These are phyloP conservation scores for Calycina marina DNA, from an alignment of 2,329 filamentous ascomycete species.

Conservation along the genomic window DNA sequence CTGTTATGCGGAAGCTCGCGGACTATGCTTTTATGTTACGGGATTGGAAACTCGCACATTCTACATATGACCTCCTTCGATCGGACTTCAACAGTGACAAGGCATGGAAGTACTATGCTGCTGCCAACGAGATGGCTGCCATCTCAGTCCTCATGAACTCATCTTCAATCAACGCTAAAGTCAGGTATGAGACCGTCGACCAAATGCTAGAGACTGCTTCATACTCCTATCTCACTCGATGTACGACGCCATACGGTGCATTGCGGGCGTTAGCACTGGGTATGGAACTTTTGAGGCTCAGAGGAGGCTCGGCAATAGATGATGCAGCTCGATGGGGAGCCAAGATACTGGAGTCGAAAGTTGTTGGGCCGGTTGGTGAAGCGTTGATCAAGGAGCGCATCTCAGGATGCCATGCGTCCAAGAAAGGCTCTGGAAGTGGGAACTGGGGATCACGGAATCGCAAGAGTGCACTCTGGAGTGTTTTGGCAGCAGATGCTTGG, in stretches of 20 bases:
- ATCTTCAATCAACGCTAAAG: conserved; percentile 56
- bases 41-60: conserved; percentile 86
- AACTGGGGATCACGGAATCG: conserved; percentile 58
- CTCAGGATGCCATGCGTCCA: conserved; percentile 68
- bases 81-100: conserved; percentile 90
- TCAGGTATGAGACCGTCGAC: conserved; percentile 66
- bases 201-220: conserved; percentile 79
- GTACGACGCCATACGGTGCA: conserved; percentile 64
- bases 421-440: conserved; percentile 49
- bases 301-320: conserved; percentile 68
- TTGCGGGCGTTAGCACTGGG: conserved; percentile 62
- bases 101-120: conserved; percentile 91
- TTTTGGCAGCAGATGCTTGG: conserved; percentile 76
- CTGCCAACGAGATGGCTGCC: conserved; percentile 88
- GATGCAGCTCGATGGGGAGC: conserved; percentile 78
- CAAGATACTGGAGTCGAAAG: conserved; percentile 61
- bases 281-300: conserved; percentile 68
- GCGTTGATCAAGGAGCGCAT: conserved; percentile 77
- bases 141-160: conserved; percentile 69
- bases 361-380: conserved; percentile 62
- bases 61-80: conserved; percentile 79
- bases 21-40: conserved; percentile 96
- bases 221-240: conserved; percentile 85
- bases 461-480: conserved; percentile 82
- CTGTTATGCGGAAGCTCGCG: conserved; percentile 80